Base-by-base conservation (phyloP, 495 filamentous ascomycete species). In the Penicillium alfredii region DNA sequence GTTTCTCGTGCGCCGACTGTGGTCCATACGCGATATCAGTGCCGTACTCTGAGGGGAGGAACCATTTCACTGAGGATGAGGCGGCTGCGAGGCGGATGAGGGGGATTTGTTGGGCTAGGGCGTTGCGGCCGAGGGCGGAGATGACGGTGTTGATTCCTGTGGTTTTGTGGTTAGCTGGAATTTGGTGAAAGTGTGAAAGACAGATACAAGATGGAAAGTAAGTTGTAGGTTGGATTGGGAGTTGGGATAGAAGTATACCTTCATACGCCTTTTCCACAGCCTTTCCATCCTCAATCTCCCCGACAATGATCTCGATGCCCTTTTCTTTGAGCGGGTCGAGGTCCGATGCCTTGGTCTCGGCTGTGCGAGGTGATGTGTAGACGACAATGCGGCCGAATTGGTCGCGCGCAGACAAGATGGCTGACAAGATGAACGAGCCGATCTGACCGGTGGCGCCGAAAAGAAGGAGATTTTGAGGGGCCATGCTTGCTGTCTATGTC, bases 1-100 rank as follows among this genome's bases (percentile, higher is more conserved):
- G 79, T 48, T 71, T 74, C 57, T 85, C 82, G 20, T 58, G 31
- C 14, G 67, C 69, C 35, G 78, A 82, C 22, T 68, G 62, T 6
- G 72, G 63, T 12, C 69, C 60, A 47, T 84, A 80, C 51, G 81
- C 80, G 43, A 86, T 80, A 38, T 86, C 82, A 0, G 82, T 87
- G 39, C 82, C 82, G 47, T 80, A 86, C 51, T 86, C 82, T 12
- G 76, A 82, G 4, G 82, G 81, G 42, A 83, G 70, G 60, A 86
- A 85, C 63, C 77, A 77, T 41, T 76, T 68, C 12, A 87, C 73
- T 25, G 51, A 61, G 1, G 64, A 50, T 10, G 70, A 68, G 20
- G 63, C 64, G 30, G 76, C 73, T 23, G 80, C 80, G 8, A 80
- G 64, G 30, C 60, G 58, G 35, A 85, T 64, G 0, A 84, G 63